Evolutionary conservation across 2,329 filamentous ascomycete genomes (phyloP).

Genomic region (Drechslerella dactyloides): DNA sequence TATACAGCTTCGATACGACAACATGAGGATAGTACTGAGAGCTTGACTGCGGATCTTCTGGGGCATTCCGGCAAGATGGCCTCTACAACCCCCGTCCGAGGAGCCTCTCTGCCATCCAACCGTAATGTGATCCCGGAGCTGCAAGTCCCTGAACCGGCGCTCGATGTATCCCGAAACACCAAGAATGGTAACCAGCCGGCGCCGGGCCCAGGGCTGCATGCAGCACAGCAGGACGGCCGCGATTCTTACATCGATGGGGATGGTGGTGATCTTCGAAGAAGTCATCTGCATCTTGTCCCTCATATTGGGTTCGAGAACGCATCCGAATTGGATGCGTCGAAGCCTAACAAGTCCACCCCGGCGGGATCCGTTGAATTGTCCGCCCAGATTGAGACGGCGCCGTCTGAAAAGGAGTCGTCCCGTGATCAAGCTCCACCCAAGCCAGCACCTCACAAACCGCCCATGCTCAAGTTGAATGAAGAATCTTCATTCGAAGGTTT

Average conservation of each 20-base stretch:
- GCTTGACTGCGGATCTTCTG: conserved; percentile 45
- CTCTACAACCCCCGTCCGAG: conserved; percentile 50
- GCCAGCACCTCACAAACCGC: conserved; percentile 17
- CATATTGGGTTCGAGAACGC: conserved; percentile 38
- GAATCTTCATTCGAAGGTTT: conserved; percentile 35
- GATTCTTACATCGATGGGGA: conserved; percentile 48
- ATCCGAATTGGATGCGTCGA: conserved; percentile 24
- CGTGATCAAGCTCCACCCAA: not conserved
- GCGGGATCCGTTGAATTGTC: conserved; percentile 15
- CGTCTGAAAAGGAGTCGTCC: not conserved
- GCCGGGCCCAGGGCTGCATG: conserved; percentile 21
- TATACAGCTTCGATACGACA: conserved; percentile 53
- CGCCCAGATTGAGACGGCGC: not conserved
- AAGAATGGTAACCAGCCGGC: conserved; percentile 12
- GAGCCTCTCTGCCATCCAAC: conserved; percentile 48
- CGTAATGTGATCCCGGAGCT: conserved; percentile 45
- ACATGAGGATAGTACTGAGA: conserved; percentile 52
- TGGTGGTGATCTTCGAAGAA: conserved; percentile 42
- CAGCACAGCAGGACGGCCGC: conserved; percentile 26
- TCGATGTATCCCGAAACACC: conserved; percentile 35
- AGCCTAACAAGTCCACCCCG: not conserved
- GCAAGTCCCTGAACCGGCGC: conserved; percentile 20
- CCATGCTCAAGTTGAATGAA: conserved; percentile 25
- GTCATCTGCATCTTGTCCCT: conserved; percentile 40
- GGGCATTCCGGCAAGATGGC: conserved; percentile 45